These are phyloP conservation scores for Dioscorea cayenensis DNA, from an alignment of 116 monocot species.

Conservation along the genomic window DNA sequence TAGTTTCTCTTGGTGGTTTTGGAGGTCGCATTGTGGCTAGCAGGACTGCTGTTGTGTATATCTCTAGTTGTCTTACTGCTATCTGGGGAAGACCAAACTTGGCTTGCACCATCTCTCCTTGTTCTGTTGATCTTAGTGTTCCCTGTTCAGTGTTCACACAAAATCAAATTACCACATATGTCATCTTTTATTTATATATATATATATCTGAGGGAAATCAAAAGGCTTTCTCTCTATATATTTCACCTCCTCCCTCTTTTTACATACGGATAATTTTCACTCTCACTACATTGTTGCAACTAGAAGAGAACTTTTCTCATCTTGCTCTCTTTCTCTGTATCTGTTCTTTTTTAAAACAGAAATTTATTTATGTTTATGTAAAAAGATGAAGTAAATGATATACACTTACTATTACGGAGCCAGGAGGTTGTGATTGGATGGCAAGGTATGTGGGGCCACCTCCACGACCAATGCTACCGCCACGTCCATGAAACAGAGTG, in stretches of 20 bases:
- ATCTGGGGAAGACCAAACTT: conserved; percentile 78
- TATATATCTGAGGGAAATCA: too few species aligned
- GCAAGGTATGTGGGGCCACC: conserved; percentile 94
- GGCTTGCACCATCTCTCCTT: conserved; percentile 97
- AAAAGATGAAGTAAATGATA: neutral
- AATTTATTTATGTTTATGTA: neutral
- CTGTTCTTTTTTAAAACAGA: too few species aligned
- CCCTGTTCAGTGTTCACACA: conserved; percentile 30
- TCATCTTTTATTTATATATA: too few species aligned
- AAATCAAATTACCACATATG: too few species aligned
- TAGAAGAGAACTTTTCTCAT: too few species aligned
- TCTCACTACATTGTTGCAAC: too few species aligned
- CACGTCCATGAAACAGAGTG: conserved; percentile 89
- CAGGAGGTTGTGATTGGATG: conserved; percentile 93
- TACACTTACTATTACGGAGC: conserved; percentile 74
- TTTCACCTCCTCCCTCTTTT: too few species aligned
- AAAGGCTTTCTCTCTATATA: too few species aligned
- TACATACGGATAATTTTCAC: too few species aligned
- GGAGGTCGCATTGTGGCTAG: conserved; percentile 74
- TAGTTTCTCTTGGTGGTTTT: conserved; percentile 60
- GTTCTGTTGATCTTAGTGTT: conserved; percentile 82
- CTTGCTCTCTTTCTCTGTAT: too few species aligned
- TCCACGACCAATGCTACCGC: conserved; percentile 86
- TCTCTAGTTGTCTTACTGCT: conserved; percentile 82
- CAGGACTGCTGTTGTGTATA: conserved; percentile 89